Percentiles rank a stretch among this genome's conserved stretches.
Conservation (phyloP, 1,284 basidiomycete genomes). For the Tremellales sp. region DNA sequence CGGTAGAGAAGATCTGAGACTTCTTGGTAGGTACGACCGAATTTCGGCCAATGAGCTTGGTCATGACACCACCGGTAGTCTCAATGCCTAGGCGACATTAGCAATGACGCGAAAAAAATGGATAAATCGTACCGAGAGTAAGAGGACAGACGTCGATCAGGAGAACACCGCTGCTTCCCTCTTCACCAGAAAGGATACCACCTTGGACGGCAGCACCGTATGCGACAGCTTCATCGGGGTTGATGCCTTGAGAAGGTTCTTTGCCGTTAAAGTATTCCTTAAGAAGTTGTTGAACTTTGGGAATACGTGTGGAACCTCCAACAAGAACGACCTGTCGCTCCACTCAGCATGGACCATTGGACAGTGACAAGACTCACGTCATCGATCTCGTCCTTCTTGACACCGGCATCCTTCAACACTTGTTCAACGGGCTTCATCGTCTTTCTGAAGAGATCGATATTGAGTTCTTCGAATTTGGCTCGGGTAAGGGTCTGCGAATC, state of each 20-base stretch:
- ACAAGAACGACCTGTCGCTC: conserved; percentile 60
- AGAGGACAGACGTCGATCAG: conserved; percentile 94
- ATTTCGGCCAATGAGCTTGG: conserved; percentile 86
- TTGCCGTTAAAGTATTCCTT: conserved; percentile 99
- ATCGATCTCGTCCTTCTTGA: conserved; percentile 96
- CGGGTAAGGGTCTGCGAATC: conserved; percentile 65
- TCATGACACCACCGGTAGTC: conserved; percentile 98
- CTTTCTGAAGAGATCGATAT: conserved; percentile 98
- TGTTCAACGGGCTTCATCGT: conserved; percentile 99
- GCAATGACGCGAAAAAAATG: neutral
- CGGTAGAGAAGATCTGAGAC: conserved; percentile 96
- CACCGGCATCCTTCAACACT: conserved; percentile 93
- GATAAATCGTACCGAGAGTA: conserved; percentile 62
- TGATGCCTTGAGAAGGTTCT: conserved; percentile 93
- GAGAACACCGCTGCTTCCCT: conserved; percentile 72
- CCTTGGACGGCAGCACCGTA: conserved; percentile 98
- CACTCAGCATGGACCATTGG: conserved; percentile 6
- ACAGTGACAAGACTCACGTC: conserved; percentile 57
- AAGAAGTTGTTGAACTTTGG: conserved; percentile 94
- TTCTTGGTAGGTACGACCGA: conserved; percentile 98
- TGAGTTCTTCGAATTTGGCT: conserved; percentile 98
- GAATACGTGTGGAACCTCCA: conserved; percentile 97
- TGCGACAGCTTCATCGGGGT: conserved; percentile 92
- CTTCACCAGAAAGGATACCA: conserved; percentile 82
- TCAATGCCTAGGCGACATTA: conserved; percentile 61